Percentiles rank a stretch among this genome's conserved stretches.
Conservation (phyloP, 2,329 filamentous ascomycete species). For the Coniochaeta pulveracea region DNA sequence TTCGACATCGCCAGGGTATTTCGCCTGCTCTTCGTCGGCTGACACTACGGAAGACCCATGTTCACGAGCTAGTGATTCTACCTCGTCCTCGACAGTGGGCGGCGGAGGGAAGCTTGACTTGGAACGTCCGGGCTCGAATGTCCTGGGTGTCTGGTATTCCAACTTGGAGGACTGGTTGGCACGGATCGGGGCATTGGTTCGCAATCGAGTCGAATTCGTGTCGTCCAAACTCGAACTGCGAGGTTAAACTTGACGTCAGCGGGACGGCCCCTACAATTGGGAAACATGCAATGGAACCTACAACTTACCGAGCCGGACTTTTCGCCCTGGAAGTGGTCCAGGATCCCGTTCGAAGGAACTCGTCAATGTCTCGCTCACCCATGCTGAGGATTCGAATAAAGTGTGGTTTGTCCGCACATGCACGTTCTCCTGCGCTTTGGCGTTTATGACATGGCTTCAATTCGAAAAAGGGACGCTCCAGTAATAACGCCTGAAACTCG, state of each 20-base stretch:
- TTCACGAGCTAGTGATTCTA: constrained; percentile 50
- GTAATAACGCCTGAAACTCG: too few relatives aligned
- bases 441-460: too few relatives aligned
- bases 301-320: constrained; percentile 22
- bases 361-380: constrained; percentile 32
- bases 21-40: constrained; percentile 39
- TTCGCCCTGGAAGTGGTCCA: constrained; percentile 35
- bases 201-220: too few relatives aligned
- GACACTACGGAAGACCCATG: constrained; percentile 26
- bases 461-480: too few relatives aligned
- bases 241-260: constrained; percentile 1
- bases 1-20: constrained; percentile 52
- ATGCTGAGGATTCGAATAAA: too few relatives aligned
- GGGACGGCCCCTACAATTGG: not conserved
- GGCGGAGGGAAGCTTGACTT: constrained; percentile 38
- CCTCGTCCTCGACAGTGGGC: constrained; percentile 61
- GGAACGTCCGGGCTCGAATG: constrained; percentile 4
- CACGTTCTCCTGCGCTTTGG: too few relatives aligned
- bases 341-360: constrained; percentile 36
- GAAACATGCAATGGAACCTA: not conserved
- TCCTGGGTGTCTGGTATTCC: constrained; percentile 7
- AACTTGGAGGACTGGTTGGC: constrained; percentile 7
- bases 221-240: too few relatives aligned
- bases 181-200: constrained; percentile 5
- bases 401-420: too few relatives aligned